Evolutionary conservation across 257 asterid genomes (phyloP), one percentile per base, ranked within the genome.

Genomic region (Capsicum baccatum): DNA sequence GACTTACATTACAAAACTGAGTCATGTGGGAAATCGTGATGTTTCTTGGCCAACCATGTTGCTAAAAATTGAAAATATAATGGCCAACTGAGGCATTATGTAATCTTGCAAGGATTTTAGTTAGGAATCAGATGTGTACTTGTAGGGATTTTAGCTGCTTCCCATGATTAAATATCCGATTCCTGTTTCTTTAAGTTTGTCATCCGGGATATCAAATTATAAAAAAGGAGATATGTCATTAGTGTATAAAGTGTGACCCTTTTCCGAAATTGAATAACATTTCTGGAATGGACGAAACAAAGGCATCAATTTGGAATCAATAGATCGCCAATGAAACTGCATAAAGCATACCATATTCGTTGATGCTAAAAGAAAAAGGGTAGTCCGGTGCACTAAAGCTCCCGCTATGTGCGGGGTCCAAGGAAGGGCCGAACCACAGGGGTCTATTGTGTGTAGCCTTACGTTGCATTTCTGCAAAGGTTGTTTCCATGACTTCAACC

Each of bases 101-200:
- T 71, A 47, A n/a, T 47, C 79, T 48, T 70, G 57, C 79, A 3
- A 70, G 79, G 79, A 44, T 69, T 69, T 64, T 66, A 66, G 73
- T 21, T 33, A 33, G 73, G 73, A 12, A 66, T 33, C 6, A 66
- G 48, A 33, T 66, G 42, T 33, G 48, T 66, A 12, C 73, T 66
- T 66, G 48, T 35, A 66, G 47, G 73, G 47, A 13, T 66, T 66
- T 66, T 35, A 66, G 48, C 42, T 66, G 10, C 39, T 35, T 35
- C 73, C 19, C 48, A 13, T 33, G 73, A 33, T 66, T 35, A 13
- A 33, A 64, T 48, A 5, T 35, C 56, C 56, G 17, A 39, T 58
- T 69, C 79, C 0, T 70, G 26, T 6, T 70, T 70, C 57, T 70
- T 9, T n/a, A 70, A 17, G 37, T 44, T 70, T 44, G 16, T 44